Base-by-base conservation (phyloP, 2,329 filamentous ascomycete genomes). In the Fusarium neocosmosporiellum region DNA sequence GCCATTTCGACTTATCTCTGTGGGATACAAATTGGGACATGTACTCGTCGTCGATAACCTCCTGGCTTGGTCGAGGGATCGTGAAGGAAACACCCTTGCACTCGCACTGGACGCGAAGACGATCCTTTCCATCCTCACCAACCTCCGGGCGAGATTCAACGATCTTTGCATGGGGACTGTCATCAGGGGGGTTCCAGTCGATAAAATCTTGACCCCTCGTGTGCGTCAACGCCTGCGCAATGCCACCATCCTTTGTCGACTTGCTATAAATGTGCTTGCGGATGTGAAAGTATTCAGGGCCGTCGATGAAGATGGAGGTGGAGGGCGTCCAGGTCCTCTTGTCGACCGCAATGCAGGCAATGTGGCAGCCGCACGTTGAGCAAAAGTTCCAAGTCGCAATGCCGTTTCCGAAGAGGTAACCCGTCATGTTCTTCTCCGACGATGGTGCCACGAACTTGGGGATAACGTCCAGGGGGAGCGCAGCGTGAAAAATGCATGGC, bases 81-180 rank as follows among this genome's bases (percentile, higher is more conserved):
- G 83, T 83, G 73, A 88, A 87, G 5, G 82, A 84, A 0, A 88
- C 83, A 11, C 86, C 85, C 43, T 83, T 84, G 65, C 86, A 88
- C 63, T 83, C 79, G 70, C 86, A 88, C 67, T 86, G 69, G 0
- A 80, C 86, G 0, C 82, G 81, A 13, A 88, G 80, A 20, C 81
- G 75, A 39, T 86, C 82, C 46, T 80, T 73, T 11, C 83, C 84
- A 10, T 82, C 75, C 1, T 63, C 58, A 7, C 81, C 83, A 9
- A 80, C 61, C 67, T 84, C 82, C 0, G 74, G 66, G 53, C 77
- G 22, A 7, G 78, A 70, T 46, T 79, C 74, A 33, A 79, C 68
- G 7, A 79, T 43, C 46, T 77, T 77, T 34, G 76, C 78, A 22
- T 72, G 65, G 13, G 78, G 72, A 34, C 76, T 73, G 4, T 78